These are phyloP conservation scores for Chrysanthemum makinoi DNA, from an alignment of 129 eudicot species.

Conservation along the genomic window DNA sequence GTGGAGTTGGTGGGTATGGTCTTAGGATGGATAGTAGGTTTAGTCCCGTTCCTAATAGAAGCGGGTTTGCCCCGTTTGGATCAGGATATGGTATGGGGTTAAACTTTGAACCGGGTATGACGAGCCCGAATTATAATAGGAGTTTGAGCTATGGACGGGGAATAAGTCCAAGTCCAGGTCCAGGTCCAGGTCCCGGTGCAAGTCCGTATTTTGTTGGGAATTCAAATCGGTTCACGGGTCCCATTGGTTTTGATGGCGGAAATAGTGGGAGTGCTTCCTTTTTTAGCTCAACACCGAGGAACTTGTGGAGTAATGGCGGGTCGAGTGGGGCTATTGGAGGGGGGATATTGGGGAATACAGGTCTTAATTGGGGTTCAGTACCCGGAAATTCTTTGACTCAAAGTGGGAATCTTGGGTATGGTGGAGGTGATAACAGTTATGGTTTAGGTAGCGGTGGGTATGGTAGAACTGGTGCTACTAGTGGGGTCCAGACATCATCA, in stretches of 20 bases:
- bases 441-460: slow-evolving; percentile 50
- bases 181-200: slow-evolving; percentile 26
- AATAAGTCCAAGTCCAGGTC: slow-evolving; percentile 24
- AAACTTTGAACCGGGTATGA: slow-evolving; percentile 54
- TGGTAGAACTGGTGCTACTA: slow-evolving; percentile 46
- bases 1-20: slow-evolving; percentile 50
- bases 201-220: slow-evolving; percentile 43
- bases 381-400: slow-evolving; percentile 39
- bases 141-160: slow-evolving; percentile 48
- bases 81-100: slow-evolving; percentile 61
- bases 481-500: slow-evolving; percentile 38
- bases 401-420: slow-evolving; percentile 56
- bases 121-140: slow-evolving; percentile 42
- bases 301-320: slow-evolving; percentile 59
- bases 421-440: slow-evolving; percentile 46
- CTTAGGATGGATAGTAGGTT: slow-evolving; percentile 48
- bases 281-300: slow-evolving; percentile 53
- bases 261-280: slow-evolving; percentile 58
- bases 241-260: slow-evolving; percentile 42
- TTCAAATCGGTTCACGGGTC: slow-evolving; percentile 48
- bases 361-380: slow-evolving; percentile 56
- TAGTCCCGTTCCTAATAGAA: slow-evolving; percentile 17
- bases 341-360: slow-evolving; percentile 45
- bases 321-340: slow-evolving; percentile 40
- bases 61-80: slow-evolving; percentile 44